phyloP scores from a whole-genome alignment of 78 protist genomes.

The Protostelium mycophagum region DNA sequence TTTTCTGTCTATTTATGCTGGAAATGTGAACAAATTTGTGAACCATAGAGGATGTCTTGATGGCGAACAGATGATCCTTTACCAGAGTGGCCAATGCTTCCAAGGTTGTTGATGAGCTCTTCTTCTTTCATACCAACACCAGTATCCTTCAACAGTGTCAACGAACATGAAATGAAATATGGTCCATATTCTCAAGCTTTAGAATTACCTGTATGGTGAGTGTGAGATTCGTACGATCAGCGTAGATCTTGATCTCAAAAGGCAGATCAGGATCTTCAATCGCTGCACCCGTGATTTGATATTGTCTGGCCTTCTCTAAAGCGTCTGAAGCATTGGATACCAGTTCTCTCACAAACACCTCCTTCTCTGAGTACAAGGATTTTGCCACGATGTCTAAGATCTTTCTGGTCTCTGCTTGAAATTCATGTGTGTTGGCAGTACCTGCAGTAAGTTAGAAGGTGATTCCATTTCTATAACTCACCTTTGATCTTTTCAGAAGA shows the following conservation, averaged over 20 bases:
- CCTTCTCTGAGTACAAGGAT: constrained; percentile 90
- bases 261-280: constrained; percentile 19
- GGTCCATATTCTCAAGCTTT: too few relatives aligned
- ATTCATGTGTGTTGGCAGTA: constrained; percentile 47
- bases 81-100: constrained; percentile 92
- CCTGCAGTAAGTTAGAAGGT: too few relatives aligned
- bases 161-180: background rate
- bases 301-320: constrained; percentile 84
- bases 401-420: constrained; percentile 94
- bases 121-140: constrained; percentile 96
- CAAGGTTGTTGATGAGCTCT: constrained; percentile 90
- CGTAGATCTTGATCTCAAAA: constrained; percentile 37
- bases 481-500: too few relatives aligned
- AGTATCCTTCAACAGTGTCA: constrained; percentile 53
- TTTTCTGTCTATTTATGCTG: too few relatives aligned
- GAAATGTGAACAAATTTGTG: too few relatives aligned
- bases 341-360: constrained; percentile 92
- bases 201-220: constrained; percentile 34
- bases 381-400: constrained; percentile 92
- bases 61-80: too few relatives aligned
- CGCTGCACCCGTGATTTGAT: constrained; percentile 13
- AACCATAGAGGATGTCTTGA: too few relatives aligned
- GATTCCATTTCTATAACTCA: too few relatives aligned
- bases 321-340: constrained; percentile 95
- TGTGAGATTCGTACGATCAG: constrained; percentile 49